A percentile compares a stretch with the other conserved stretches of the same genome.
Evolutionary conservation across 2,329 filamentous ascomycete genomes (phyloP).

Genomic region (Gaeumannomyces tritici): DNA sequence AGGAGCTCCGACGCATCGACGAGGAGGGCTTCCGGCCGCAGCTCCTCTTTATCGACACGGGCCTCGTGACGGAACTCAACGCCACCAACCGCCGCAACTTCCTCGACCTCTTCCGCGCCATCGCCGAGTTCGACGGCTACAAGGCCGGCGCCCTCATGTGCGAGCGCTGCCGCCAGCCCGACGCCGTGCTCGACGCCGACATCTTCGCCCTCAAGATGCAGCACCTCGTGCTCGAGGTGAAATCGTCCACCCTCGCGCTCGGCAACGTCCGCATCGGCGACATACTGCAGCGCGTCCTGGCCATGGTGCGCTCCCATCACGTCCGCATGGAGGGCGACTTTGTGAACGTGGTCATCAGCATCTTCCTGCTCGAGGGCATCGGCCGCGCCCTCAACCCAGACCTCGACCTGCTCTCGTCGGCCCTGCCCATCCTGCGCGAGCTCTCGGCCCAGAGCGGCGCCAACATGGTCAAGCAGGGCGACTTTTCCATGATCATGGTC

Average conservation of each 20-base stretch:
- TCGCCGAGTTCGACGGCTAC: slow-evolving; percentile 96
- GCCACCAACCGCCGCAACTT: slow-evolving; percentile 81
- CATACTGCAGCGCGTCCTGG: slow-evolving; percentile 79
- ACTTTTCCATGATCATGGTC: slow-evolving; percentile 78
- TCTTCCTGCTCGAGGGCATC: slow-evolving; percentile 87
- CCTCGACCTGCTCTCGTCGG: slow-evolving; percentile 76
- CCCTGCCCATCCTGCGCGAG: slow-evolving; percentile 81
- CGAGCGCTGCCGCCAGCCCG: slow-evolving; percentile 84
- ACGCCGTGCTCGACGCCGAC: slow-evolving; percentile 79
- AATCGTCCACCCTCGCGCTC: slow-evolving; percentile 80
- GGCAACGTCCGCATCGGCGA: slow-evolving; percentile 96
- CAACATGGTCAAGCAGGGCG: slow-evolving; percentile 59
- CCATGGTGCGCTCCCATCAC: slow-evolving; percentile 87
- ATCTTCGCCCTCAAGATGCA: slow-evolving; percentile 96
- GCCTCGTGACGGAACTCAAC: slow-evolving; percentile 89
- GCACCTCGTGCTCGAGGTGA: slow-evolving; percentile 84
- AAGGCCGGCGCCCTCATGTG: slow-evolving; percentile 94
- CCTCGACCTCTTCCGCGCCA: slow-evolving; percentile 86
- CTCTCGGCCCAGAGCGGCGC: slow-evolving; percentile 70
- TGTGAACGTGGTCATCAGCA: slow-evolving; percentile 95
- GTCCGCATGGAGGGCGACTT: slow-evolving; percentile 95
- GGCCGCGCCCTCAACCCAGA: slow-evolving; percentile 79
- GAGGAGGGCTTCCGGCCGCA: slow-evolving; percentile 85
- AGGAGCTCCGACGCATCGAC: slow-evolving; percentile 68
- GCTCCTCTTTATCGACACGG: slow-evolving; percentile 94